Evolutionary conservation across 257 asterid genomes (phyloP), one percentile per base, ranked within the genome.

Genomic region (Penstemon newberryi): DNA sequence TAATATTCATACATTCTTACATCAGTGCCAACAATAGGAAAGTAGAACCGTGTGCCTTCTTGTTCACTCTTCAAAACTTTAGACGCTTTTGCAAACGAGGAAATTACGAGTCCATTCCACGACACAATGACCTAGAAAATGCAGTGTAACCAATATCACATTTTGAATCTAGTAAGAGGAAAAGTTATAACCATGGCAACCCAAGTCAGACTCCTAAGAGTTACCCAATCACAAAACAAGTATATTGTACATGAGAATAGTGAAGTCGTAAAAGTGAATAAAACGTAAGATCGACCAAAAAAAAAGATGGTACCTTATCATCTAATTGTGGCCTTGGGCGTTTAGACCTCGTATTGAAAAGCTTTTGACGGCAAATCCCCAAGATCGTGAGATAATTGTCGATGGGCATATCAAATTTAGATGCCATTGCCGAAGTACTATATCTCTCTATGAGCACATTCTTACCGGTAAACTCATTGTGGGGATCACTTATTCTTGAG

Each of bases 81-180:
- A 45, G 99, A 93, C 3, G 99, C 97, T 76, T 90, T 81, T 8
- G 99, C 99, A 67, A 93, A 87, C 5, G 99, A 75, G 44, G 99
- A 93, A 70, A 93, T 90, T 8, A 77, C 86, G 51, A 93, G 96
- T 67, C 99, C 99, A 67, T 93, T 93, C 99, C 99, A 93, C 2
- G 99, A 87, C 33, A 93, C 99, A 67, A 93, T 93, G 41, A 93
- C 99, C 99, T 93, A 69, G 55, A 45, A 74, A 33, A 56, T 43
- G 70, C 41, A 71, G 65, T 46, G 59, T 50, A 56, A 53, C 41
- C 61, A 42, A 47, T 11, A 50, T 40, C n/a, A 37, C n/a, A 18
- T 42, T 45, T 33, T 25, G 44, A 44, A 51, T 53, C 6, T 12
- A 55, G 60, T 25, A 25, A 25, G 33, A 25, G 33, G 33, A 25